These are phyloP conservation scores for Halophytophthora batemanensis DNA, from an alignment of 352 stramenopile genomes.

Conservation along the genomic window DNA sequence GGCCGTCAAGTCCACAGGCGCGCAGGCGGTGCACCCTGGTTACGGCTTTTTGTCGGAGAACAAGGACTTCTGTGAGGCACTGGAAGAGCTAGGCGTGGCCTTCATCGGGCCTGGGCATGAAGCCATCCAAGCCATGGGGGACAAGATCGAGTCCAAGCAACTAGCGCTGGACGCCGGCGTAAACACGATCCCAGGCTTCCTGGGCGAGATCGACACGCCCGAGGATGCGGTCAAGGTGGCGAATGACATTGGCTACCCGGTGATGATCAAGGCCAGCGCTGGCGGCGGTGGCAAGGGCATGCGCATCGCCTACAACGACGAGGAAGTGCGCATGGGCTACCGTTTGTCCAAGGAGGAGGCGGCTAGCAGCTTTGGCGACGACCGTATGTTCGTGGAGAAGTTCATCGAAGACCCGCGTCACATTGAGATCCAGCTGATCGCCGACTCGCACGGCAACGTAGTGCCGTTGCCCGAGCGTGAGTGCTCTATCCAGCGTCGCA, in stretches of 20 bases:
- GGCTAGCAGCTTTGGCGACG: slow-evolving; percentile 92
- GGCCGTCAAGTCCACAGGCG: slow-evolving; percentile 83
- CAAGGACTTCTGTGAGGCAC: slow-evolving; percentile 80
- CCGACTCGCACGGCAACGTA: slow-evolving; percentile 89
- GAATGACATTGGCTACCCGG: slow-evolving; percentile 94
- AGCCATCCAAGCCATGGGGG: slow-evolving; percentile 91
- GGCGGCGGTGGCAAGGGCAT: slow-evolving; percentile 97
- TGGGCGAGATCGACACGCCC: slow-evolving; percentile 79
- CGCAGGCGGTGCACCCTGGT: slow-evolving; percentile 92
- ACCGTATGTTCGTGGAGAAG: slow-evolving; percentile 96
- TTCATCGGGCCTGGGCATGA: slow-evolving; percentile 88
- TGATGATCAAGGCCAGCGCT: slow-evolving; percentile 97
- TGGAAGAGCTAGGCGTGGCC: slow-evolving; percentile 73
- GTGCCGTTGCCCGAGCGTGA: slow-evolving; percentile 94
- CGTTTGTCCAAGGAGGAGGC: slow-evolving; percentile 85
- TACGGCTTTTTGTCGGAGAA: slow-evolving; percentile 97
- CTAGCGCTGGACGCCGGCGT: slow-evolving; percentile 91
- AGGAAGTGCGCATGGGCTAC: slow-evolving; percentile 87
- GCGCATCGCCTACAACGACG: slow-evolving; percentile 92
- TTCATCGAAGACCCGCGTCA: slow-evolving; percentile 97
- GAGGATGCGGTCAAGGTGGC: slow-evolving; percentile 86
- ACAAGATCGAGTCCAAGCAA: slow-evolving; percentile 95
- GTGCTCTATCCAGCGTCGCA: slow-evolving; percentile 95
- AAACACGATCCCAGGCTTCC: slow-evolving; percentile 93
- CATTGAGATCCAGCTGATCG: slow-evolving; percentile 98